Conservation (phyloP, 441 rosid genomes). For the Gossypium gossypioides region DNA sequence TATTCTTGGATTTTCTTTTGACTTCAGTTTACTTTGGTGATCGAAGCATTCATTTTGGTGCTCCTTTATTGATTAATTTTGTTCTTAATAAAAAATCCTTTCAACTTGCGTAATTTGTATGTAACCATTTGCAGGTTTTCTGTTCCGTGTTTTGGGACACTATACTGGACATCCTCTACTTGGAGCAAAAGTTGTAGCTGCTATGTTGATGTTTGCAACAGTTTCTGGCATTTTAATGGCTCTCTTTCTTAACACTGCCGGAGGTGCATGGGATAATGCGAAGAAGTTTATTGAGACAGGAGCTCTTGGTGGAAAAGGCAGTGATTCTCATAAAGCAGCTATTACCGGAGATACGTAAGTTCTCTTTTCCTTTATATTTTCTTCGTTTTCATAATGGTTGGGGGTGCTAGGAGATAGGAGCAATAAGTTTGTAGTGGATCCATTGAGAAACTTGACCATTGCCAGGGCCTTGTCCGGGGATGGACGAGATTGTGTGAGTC, state of each 20-base stretch:
- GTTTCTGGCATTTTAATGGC: slow-evolving; percentile 97
- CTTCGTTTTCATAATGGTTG: not conserved
- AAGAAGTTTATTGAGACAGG: slow-evolving; percentile 94
- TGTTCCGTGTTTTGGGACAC: slow-evolving; percentile 76
- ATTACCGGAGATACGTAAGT: slow-evolving; percentile 96
- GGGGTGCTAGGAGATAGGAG: not conserved
- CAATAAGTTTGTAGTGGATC: not conserved
- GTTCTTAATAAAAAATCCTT: not conserved
- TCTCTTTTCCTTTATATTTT: not conserved
- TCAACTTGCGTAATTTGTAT: not conserved
- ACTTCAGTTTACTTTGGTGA: not conserved
- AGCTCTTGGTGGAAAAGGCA: slow-evolving; percentile 94
- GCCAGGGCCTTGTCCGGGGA: not conserved
- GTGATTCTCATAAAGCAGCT: slow-evolving; percentile 94
- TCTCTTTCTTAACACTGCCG: slow-evolving; percentile 90
- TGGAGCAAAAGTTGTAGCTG: slow-evolving; percentile 92
- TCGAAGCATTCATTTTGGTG: not conserved
- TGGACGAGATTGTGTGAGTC: not conserved
- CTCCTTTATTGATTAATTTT: not conserved
- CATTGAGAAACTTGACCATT: not conserved
- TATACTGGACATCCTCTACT: slow-evolving; percentile 88
- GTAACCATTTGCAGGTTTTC: slow-evolving; percentile 45
- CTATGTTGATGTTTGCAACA: slow-evolving; percentile 91
- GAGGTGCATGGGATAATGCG: slow-evolving; percentile 98
- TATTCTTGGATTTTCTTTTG: not conserved